Conservation (phyloP, 2,329 filamentous ascomycete genomes). For the Beauveria australis region DNA sequence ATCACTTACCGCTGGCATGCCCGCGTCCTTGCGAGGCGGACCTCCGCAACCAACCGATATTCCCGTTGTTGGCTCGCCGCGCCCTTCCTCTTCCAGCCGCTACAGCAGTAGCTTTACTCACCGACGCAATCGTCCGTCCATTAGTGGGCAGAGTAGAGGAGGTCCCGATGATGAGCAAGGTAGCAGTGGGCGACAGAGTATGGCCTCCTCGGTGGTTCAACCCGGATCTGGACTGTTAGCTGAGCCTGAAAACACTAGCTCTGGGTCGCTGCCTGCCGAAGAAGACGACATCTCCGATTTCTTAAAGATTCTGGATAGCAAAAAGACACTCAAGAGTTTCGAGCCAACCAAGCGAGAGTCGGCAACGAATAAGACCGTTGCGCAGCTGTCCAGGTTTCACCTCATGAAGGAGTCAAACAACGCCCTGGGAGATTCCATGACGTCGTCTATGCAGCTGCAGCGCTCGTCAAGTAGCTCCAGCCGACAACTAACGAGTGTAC, state of each 20-base stretch:
- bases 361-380: conserved; percentile 65
- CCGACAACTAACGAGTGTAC: conserved; percentile 49
- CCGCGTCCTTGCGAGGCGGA: conserved; percentile 60
- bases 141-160: conserved; percentile 60
- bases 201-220: conserved; percentile 59
- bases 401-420: conserved; percentile 84
- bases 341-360: conserved; percentile 60
- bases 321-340: conserved; percentile 78
- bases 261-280: conserved; percentile 63
- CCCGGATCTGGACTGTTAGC: conserved; percentile 75
- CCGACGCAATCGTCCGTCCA: conserved; percentile 68
- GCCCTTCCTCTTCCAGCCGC: conserved; percentile 66
- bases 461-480: conserved; percentile 70
- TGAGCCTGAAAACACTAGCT: conserved; percentile 57
- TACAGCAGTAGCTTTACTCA: conserved; percentile 95
- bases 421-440: conserved; percentile 85
- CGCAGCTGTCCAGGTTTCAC: conserved; percentile 77
- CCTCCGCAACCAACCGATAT: conserved; percentile 55
- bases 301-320: conserved; percentile 76
- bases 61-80: conserved; percentile 67
- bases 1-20: conserved; percentile 67
- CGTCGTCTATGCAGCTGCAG: conserved; percentile 77
- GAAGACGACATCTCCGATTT: conserved; percentile 94
- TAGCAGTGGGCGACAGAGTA: conserved; percentile 73
- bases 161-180: conserved; percentile 60